A percentile compares a stretch with the other conserved stretches of the same genome.
These are phyloP conservation scores for Cercospora berteroae DNA, from an alignment of 2,329 filamentous ascomycete genomes.

Conservation along the genomic window DNA sequence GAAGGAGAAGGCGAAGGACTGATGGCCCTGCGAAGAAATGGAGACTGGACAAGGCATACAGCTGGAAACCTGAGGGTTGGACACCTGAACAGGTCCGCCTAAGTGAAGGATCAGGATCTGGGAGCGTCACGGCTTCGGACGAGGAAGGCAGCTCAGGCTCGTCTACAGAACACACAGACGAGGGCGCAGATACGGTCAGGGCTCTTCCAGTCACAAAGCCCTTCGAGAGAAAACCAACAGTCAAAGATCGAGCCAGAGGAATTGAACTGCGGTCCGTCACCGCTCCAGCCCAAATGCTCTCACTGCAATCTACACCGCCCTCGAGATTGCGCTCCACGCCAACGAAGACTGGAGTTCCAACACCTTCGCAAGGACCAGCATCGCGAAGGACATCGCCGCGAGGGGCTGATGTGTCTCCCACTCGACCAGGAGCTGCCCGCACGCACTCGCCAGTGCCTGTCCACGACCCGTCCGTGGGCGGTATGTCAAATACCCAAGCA, in stretches of 20 bases:
- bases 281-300: slow-evolving; percentile 43
- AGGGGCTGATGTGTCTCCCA: not conserved
- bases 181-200: slow-evolving; percentile 15
- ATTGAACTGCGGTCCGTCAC: slow-evolving; percentile 36
- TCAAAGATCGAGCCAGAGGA: slow-evolving; percentile 24
- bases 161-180: slow-evolving; percentile 20
- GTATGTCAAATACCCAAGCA: not conserved
- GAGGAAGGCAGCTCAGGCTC: slow-evolving; percentile 26
- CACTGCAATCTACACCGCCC: slow-evolving; percentile 45
- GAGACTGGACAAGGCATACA: slow-evolving; percentile 45
- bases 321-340: slow-evolving; percentile 34
- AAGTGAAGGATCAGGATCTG: slow-evolving; percentile 22
- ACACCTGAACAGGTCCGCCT: slow-evolving; percentile 18
- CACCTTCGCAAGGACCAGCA: not conserved
- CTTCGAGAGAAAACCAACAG: slow-evolving; percentile 17
- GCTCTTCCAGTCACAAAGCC: slow-evolving; percentile 23
- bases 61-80: slow-evolving; percentile 47
- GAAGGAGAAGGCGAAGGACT: slow-evolving; percentile 67
- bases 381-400: not conserved
- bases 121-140: slow-evolving; percentile 23
- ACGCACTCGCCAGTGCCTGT: not conserved
- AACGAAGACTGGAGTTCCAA: not conserved
- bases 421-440: not conserved
- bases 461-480: not conserved
- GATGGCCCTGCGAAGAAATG: slow-evolving; percentile 55